Percentiles rank a stretch among this genome's conserved stretches.
These are phyloP conservation scores for Sarocladium strictum DNA, from an alignment of 2,329 filamentous ascomycete genomes.

Conservation along the genomic window DNA sequence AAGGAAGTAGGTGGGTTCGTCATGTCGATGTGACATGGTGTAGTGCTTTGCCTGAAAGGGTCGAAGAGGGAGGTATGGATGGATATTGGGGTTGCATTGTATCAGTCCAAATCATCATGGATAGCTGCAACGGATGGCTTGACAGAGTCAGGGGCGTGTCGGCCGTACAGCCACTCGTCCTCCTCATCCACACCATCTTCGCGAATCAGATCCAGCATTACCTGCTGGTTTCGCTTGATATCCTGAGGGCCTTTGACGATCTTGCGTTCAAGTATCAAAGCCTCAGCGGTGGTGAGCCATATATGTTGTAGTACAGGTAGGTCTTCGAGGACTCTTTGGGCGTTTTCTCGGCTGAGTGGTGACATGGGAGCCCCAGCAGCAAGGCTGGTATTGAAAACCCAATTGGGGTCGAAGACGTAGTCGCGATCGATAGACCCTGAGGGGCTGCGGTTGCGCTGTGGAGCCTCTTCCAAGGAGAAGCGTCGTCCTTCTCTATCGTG, in stretches of 20 bases:
- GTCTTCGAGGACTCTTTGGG: slow-evolving; percentile 45
- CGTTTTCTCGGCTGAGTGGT: slow-evolving; percentile 42
- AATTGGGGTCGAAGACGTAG: slow-evolving; percentile 27
- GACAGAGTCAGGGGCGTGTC: slow-evolving; percentile 46
- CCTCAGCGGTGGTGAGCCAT: slow-evolving; percentile 58
- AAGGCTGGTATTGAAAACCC: slow-evolving; percentile 54
- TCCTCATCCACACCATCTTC: slow-evolving; percentile 53
- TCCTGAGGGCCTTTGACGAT: slow-evolving; percentile 53
- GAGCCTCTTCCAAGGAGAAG: background rate
- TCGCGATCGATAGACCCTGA: slow-evolving; percentile 25
- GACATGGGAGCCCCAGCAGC: slow-evolving; percentile 58
- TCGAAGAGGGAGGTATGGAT: too few relatives aligned
- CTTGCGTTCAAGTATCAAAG: slow-evolving; percentile 51
- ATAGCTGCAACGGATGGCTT: slow-evolving; percentile 43
- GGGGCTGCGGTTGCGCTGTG: slow-evolving; percentile 20
- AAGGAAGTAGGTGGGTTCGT: background rate
- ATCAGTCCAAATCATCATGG: slow-evolving; percentile 43
- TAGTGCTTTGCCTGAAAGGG: background rate
- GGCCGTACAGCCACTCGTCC: slow-evolving; percentile 59
- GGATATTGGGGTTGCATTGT: background rate
- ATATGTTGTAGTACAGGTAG: slow-evolving; percentile 53
- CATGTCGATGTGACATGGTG: slow-evolving; percentile 5
- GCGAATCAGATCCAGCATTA: slow-evolving; percentile 58
- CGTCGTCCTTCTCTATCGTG: slow-evolving; percentile 8
- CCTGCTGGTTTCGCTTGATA: slow-evolving; percentile 57